phyloP scores from a whole-genome alignment of 2,329 filamentous ascomycete genomes.

The Aspergillus pseudoviridinutans region DNA sequence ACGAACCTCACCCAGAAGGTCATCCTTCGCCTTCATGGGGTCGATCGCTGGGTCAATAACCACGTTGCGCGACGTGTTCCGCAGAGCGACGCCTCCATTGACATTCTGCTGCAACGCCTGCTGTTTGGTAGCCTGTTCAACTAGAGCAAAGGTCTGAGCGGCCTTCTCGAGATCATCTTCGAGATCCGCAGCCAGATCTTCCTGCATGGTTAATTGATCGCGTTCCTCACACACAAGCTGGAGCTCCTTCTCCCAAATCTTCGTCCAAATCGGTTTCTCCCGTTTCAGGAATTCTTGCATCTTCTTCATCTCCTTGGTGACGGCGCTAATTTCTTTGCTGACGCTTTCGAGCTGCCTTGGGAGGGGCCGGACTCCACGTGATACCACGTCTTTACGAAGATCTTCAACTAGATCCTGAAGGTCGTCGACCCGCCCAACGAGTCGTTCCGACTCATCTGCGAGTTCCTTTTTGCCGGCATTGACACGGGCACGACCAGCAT shows the following conservation, averaged over 20 bases:
- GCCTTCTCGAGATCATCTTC: conserved; percentile 95
- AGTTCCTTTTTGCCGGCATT: conserved; percentile 82
- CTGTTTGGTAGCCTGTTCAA: conserved; percentile 97
- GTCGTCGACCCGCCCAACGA: conserved; percentile 90
- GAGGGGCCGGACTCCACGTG: conserved; percentile 83
- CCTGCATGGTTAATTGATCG: conserved; percentile 91
- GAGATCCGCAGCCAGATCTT: conserved; percentile 87
- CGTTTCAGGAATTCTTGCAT: conserved; percentile 87
- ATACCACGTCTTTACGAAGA: conserved; percentile 92
- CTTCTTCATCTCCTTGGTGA: conserved; percentile 84
- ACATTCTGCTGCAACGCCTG: conserved; percentile 68
- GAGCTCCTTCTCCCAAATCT: conserved; percentile 98
- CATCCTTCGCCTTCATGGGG: conserved; percentile 80
- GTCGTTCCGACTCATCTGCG: conserved; percentile 78
- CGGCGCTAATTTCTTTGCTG: conserved; percentile 76
- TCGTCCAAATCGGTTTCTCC: conserved; percentile 96
- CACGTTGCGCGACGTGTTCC: conserved; percentile 51
- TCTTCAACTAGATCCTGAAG: conserved; percentile 97
- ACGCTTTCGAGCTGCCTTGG: conserved; percentile 86
- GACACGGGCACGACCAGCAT: conserved; percentile 81
- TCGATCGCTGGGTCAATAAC: conserved; percentile 56
- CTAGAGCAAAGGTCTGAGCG: conserved; percentile 84
- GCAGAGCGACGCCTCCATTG: conserved; percentile 38
- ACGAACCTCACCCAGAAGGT: conserved; percentile 85
- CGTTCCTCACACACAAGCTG: conserved; percentile 94